These are phyloP conservation scores for Colletotrichum viniferum DNA, from an alignment of 2,329 filamentous ascomycete species.

Conservation along the genomic window DNA sequence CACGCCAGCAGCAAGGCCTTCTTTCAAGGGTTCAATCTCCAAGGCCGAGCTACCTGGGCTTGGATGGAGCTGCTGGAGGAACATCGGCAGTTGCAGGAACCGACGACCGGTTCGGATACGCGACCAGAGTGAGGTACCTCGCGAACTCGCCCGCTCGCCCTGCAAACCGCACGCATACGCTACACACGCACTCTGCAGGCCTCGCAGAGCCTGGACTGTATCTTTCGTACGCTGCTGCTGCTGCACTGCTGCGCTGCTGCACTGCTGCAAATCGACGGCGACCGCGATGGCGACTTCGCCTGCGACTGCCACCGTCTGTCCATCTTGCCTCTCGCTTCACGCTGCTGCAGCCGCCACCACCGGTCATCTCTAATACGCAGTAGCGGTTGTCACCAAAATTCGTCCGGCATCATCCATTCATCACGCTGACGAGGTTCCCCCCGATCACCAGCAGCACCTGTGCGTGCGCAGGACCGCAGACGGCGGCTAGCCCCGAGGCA, in stretches of 20 bases:
- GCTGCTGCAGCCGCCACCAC: slow-evolving; percentile 22
- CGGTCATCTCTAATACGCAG: not conserved
- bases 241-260: not conserved
- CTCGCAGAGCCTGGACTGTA: not conserved
- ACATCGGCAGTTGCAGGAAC: not conserved
- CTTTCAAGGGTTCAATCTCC: not conserved
- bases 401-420: not conserved
- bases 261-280: not conserved
- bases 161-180: not conserved
- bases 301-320: not conserved
- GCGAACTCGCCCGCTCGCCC: not conserved
- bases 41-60: not conserved
- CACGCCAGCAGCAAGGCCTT: not conserved
- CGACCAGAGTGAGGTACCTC: not conserved
- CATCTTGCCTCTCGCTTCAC: slow-evolving; percentile 6
- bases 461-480: not conserved
- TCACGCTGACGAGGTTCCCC: not conserved
- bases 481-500: slow-evolving; percentile 5
- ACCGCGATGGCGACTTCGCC: not conserved
- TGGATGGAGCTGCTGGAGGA: not conserved
- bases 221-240: not conserved
- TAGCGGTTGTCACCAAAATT: not conserved
- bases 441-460: not conserved
- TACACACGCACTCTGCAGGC: not conserved
- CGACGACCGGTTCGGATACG: not conserved